A percentile compares a stretch with the other conserved stretches of the same genome.
Conservation (phyloP, 257 asterid species). For the Nicotiana obtusifolia region DNA sequence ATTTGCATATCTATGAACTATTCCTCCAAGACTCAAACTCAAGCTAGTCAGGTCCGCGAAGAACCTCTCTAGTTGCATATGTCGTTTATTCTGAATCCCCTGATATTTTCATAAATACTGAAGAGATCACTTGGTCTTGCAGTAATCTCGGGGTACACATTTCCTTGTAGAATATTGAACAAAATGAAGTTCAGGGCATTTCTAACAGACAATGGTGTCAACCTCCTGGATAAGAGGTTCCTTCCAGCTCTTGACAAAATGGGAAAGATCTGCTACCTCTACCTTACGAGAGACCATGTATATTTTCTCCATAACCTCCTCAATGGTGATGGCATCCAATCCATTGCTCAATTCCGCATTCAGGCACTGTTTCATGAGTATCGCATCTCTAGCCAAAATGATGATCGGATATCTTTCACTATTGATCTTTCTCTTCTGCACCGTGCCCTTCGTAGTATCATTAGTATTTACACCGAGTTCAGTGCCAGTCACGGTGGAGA, state of each 20-base stretch:
- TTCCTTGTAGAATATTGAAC: neutral
- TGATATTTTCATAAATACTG: neutral
- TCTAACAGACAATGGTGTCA: conserved; percentile 69
- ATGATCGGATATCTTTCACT: conserved; percentile 66
- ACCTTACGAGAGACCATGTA: conserved; percentile 62
- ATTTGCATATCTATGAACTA: neutral
- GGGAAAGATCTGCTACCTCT: conserved; percentile 71
- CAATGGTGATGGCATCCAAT: conserved; percentile 71
- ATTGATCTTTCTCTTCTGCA: conserved; percentile 86
- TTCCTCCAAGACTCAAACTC: neutral
- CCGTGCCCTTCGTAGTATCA: conserved; percentile 85
- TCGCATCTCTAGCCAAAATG: conserved; percentile 67
- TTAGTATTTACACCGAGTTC: conserved; percentile 50
- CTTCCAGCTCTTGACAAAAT: conserved; percentile 80
- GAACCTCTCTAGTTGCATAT: neutral
- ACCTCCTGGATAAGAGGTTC: conserved; percentile 73
- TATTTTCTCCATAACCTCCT: conserved; percentile 98
- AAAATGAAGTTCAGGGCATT: conserved; percentile 83
- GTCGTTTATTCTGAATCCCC: neutral
- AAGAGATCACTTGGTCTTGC: neutral
- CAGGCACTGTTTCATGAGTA: conserved; percentile 69
- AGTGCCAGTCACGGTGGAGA: neutral
- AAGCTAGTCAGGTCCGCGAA: neutral
- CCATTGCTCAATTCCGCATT: conserved; percentile 68
- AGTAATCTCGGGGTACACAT: neutral